A percentile compares a stretch with the other conserved stretches of the same genome.
Conservation (phyloP, 352 stramenopile species). For the Pythium plurisporium region DNA sequence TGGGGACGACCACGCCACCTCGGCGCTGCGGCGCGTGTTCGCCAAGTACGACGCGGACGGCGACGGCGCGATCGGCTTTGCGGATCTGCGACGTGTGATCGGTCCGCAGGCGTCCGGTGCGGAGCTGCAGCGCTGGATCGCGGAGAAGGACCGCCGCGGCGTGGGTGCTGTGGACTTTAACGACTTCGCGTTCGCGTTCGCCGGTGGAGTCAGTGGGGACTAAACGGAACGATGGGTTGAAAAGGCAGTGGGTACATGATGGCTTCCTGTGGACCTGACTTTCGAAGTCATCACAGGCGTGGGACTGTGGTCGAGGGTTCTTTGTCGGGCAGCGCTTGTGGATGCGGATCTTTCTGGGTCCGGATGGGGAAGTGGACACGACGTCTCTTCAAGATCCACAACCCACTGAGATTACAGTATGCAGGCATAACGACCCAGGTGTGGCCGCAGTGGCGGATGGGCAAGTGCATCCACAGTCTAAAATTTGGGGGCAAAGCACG, state of each 20-base stretch:
- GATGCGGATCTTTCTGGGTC: too few species aligned
- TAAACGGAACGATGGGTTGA: not conserved
- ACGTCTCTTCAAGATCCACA: too few species aligned
- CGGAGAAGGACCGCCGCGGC: constrained; percentile 39
- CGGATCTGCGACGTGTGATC: constrained; percentile 40
- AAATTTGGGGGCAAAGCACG: too few species aligned
- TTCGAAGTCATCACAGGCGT: too few species aligned
- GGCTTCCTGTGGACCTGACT: not conserved
- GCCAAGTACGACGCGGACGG: constrained; percentile 46
- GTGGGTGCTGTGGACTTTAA: constrained; percentile 37
- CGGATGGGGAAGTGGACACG: too few species aligned
- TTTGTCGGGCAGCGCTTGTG: too few species aligned
- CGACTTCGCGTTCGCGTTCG: constrained; percentile 38
- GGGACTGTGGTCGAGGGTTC: too few species aligned
- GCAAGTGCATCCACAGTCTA: too few species aligned
- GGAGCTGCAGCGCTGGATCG: constrained; percentile 53
- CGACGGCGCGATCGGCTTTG: constrained; percentile 44
- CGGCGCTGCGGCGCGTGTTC: constrained; percentile 33
- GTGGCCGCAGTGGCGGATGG: too few species aligned
- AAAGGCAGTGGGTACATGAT: not conserved
- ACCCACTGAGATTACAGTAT: too few species aligned
- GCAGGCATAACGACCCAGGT: too few species aligned
- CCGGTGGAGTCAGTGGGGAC: not conserved
- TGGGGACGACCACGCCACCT: not conserved
- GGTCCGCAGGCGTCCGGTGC: constrained; percentile 26